These are phyloP conservation scores for Mortierella hygrophila DNA, from an alignment of 192 early-diverging fungal genomes.

Conservation along the genomic window DNA sequence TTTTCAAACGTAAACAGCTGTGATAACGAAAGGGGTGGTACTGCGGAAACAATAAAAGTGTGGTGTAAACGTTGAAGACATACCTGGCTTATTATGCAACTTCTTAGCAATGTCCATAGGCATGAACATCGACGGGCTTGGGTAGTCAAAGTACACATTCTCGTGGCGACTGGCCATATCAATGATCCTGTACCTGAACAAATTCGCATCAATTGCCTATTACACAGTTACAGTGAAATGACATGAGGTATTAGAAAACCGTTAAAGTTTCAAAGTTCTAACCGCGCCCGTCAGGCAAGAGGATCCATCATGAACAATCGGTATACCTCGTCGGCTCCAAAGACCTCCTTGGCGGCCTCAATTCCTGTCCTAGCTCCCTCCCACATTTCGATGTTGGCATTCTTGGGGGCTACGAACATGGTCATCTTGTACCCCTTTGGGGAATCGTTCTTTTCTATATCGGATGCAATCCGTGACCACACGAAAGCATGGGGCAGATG, in stretches of 20 bases:
- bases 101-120: conserved; percentile 56
- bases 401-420: conserved; percentile 89
- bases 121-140: conserved; percentile 45
- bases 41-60: neutral
- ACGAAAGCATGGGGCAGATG: neutral
- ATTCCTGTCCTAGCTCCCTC: conserved; percentile 91
- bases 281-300: neutral
- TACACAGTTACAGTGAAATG: neutral
- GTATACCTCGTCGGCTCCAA: conserved; percentile 87
- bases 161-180: conserved; percentile 42
- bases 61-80: neutral
- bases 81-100: conserved; percentile 50
- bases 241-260: too few species aligned
- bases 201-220: conserved; percentile 47
- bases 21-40: neutral
- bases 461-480: neutral
- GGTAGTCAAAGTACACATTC: conserved; percentile 46
- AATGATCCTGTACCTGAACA: conserved; percentile 51
- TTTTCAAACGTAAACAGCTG: conserved; percentile 10
- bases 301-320: neutral
- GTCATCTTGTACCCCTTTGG: conserved; percentile 81
- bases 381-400: conserved; percentile 85
- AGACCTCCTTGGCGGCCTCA: conserved; percentile 78
- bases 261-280: too few species aligned
- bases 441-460: conserved; percentile 64